These are phyloP conservation scores for Effrenium voratum DNA, from an alignment of 73 alveolate species.

Conservation along the genomic window DNA sequence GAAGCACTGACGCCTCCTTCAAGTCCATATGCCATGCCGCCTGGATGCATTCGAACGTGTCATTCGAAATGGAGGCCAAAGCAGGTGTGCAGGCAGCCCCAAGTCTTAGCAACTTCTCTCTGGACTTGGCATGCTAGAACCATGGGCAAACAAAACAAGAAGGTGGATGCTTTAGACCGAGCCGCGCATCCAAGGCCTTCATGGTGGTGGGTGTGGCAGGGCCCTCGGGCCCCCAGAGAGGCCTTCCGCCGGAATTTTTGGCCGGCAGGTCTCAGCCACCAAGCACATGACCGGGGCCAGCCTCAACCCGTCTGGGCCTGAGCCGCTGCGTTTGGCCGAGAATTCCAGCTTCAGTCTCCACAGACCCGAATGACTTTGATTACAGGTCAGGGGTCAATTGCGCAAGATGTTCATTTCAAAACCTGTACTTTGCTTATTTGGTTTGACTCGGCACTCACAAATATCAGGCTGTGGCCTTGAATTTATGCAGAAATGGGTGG, in stretches of 20 bases:
- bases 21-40: conserved; percentile 46
- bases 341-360: too few relatives aligned
- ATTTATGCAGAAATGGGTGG: too few relatives aligned
- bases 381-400: too few relatives aligned
- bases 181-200: background rate
- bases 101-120: background rate
- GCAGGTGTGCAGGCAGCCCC: background rate
- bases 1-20: conserved; percentile 54
- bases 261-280: conserved; percentile 56
- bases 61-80: too few relatives aligned
- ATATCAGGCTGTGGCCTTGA: too few relatives aligned
- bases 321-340: background rate
- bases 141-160: too few relatives aligned
- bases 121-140: background rate
- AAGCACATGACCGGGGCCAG: conserved; percentile 76
- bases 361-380: too few relatives aligned
- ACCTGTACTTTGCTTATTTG: too few relatives aligned
- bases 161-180: too few relatives aligned
- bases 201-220: conserved; percentile 59
- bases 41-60: background rate
- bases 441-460: too few relatives aligned
- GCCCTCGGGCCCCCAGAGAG: background rate
- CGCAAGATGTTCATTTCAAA: too few relatives aligned
- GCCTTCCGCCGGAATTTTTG: background rate
- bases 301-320: conserved; percentile 52